Conservation (phyloP, 306 rosid species). For the Carpinus viminea region DNA sequence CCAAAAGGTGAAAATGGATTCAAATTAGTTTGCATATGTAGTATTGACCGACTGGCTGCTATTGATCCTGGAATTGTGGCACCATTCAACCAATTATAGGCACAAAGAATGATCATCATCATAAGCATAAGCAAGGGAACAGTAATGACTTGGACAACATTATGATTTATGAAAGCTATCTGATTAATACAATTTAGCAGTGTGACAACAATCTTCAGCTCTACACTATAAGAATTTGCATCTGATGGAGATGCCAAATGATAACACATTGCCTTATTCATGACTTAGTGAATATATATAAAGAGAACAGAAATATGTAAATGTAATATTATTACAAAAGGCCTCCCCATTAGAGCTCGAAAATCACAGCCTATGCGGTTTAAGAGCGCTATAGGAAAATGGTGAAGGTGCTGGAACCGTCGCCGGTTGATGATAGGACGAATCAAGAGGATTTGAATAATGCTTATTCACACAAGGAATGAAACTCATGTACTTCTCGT, state of each 20-base stretch:
- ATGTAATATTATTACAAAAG: not conserved
- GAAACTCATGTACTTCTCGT: constrained; percentile 13
- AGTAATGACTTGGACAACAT: not conserved
- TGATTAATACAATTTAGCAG: not conserved
- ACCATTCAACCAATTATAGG: too few species aligned
- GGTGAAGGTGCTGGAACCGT: not conserved
- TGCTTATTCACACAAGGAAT: constrained; percentile 47
- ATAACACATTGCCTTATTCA: not conserved
- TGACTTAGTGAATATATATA: too few species aligned
- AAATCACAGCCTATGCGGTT: not conserved
- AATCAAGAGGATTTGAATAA: not conserved
- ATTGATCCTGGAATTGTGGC: too few species aligned
- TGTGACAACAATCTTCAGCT: not conserved
- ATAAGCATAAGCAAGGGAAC: not conserved
- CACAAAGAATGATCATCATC: too few species aligned
- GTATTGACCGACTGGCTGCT: too few species aligned
- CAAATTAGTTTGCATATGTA: too few species aligned
- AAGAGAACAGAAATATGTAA: not conserved
- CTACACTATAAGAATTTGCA: not conserved
- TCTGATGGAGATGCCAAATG: not conserved
- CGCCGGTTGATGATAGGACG: not conserved
- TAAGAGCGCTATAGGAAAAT: not conserved
- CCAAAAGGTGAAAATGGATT: too few species aligned
- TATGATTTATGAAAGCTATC: not conserved
- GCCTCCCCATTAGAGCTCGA: not conserved